Percentiles rank a stretch among this genome's conserved stretches.
Evolutionary conservation across 2,329 filamentous ascomycete genomes (phyloP).

Genomic region (Aaosphaeria pasadenensis): DNA sequence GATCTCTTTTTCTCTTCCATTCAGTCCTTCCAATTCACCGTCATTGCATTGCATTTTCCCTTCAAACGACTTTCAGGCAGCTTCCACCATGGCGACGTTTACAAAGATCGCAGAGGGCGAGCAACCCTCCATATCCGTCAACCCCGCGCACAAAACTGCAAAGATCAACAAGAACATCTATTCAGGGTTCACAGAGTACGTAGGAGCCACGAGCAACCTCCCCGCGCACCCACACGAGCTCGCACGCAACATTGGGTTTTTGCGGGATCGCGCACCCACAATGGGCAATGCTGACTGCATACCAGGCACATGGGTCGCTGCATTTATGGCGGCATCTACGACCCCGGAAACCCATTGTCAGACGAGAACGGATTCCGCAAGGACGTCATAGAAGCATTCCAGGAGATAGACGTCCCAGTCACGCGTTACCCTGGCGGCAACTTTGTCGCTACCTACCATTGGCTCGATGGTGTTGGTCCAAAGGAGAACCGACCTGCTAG

Average conservation of each 20-base stretch:
- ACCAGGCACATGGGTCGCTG: conserved; percentile 81
- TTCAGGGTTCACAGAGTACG: conserved; percentile 79
- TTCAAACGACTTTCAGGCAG: background rate
- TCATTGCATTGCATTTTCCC: too few relatives aligned
- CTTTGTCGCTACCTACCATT: conserved; percentile 82
- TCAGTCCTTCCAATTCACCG: too few relatives aligned
- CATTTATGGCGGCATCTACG: conserved; percentile 84
- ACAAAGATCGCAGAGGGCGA: conserved; percentile 63
- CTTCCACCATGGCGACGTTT: conserved; percentile 64
- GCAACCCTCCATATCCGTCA: conserved; percentile 62
- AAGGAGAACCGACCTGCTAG: conserved; percentile 62
- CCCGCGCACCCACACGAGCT: too few relatives aligned
- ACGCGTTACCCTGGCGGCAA: conserved; percentile 82
- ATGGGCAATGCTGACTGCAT: conserved; percentile 16
- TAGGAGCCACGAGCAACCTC: conserved; percentile 4
- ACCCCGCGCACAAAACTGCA: conserved; percentile 63
- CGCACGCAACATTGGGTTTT: too few relatives aligned
- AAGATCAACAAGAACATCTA: conserved; percentile 80
- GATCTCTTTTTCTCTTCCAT: too few relatives aligned
- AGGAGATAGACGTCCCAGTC: conserved; percentile 72
- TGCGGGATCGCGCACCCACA: conserved; percentile 1
- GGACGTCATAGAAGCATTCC: conserved; percentile 72
- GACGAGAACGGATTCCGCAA: conserved; percentile 73
- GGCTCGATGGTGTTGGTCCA: conserved; percentile 77
- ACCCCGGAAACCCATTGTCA: conserved; percentile 69